Evolutionary conservation across 2,329 filamentous ascomycete genomes (phyloP).

Genomic region (Chrysoporthe austroafricana): DNA sequence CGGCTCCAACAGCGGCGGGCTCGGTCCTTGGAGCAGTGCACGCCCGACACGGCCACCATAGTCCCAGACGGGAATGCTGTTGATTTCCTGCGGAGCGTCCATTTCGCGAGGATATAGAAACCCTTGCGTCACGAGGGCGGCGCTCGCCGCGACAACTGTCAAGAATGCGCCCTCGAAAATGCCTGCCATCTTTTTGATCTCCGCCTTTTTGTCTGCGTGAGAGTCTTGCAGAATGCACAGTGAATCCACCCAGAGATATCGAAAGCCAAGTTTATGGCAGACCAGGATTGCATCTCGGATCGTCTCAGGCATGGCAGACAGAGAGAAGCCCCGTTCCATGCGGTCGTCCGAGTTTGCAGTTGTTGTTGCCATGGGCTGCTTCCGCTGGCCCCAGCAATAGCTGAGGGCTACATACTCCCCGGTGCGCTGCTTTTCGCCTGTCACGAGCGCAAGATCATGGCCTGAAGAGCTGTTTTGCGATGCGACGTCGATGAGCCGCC

Average conservation of each 20-base stretch:
- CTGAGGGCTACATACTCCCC: not conserved
- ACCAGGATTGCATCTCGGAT: not conserved
- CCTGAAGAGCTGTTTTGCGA: not conserved
- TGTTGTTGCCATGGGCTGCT: not conserved
- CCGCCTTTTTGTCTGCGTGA: constrained; percentile 6
- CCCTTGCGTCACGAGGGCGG: not conserved
- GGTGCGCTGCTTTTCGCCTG: not conserved
- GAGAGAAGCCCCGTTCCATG: not conserved
- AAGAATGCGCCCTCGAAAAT: not conserved
- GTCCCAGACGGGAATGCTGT: not conserved
- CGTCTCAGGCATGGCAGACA: not conserved
- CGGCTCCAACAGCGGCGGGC: not conserved
- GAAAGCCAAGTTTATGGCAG: not conserved
- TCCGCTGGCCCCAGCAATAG: constrained; percentile 4
- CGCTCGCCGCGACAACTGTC: not conserved
- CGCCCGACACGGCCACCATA: not conserved
- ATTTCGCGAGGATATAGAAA: not conserved
- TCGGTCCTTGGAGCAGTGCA: not conserved
- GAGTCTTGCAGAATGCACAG: constrained; percentile 24
- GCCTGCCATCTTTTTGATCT: constrained; percentile 10
- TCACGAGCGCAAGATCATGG: not conserved
- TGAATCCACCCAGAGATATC: constrained; percentile 20
- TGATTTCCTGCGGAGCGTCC: not conserved
- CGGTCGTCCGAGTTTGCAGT: not conserved
- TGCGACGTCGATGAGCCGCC: not conserved